These are phyloP conservation scores for Lavandula angustifolia DNA, from an alignment of 257 asterid genomes.

Conservation along the genomic window DNA sequence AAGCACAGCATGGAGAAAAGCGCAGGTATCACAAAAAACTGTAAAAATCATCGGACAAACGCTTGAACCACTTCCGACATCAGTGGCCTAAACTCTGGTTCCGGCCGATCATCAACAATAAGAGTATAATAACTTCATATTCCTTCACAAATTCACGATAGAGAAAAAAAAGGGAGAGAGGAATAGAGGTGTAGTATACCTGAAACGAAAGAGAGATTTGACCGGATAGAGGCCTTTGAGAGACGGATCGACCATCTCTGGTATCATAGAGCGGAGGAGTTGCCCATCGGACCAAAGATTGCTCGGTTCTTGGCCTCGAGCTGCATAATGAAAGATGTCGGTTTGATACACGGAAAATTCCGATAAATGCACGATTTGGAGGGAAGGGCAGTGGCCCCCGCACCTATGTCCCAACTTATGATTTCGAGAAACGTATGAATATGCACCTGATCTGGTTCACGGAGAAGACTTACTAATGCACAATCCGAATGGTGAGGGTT, in stretches of 20 bases:
- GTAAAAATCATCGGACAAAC: conserved; percentile 79
- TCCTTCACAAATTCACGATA: too few relatives aligned
- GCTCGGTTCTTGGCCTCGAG: conserved; percentile 79
- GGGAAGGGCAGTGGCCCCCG: too few relatives aligned
- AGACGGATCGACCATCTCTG: conserved; percentile 96
- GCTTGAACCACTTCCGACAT: conserved; percentile 97
- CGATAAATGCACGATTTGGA: too few relatives aligned
- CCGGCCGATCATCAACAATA: conserved; percentile 57
- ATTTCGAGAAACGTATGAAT: neutral
- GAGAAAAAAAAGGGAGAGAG: too few relatives aligned
- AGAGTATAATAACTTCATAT: too few relatives aligned
- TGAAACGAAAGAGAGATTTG: conserved; percentile 84
- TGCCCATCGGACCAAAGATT: conserved; percentile 93
- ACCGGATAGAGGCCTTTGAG: conserved; percentile 89
- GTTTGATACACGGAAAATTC: too few relatives aligned
- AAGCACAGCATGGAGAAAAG: too few relatives aligned
- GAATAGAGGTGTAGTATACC: too few relatives aligned
- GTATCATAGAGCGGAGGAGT: conserved; percentile 97
- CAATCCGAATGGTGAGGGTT: conserved; percentile 93
- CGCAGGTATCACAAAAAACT: too few relatives aligned
- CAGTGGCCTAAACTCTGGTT: conserved; percentile 99
- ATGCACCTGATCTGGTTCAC: conserved; percentile 74
- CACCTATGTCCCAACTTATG: too few relatives aligned
- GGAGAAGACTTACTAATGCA: conserved; percentile 74
- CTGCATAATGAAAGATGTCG: conserved; percentile 28